Conservation (phyloP, 1,284 basidiomycete genomes). For the Stygiomarasmius scandens region DNA sequence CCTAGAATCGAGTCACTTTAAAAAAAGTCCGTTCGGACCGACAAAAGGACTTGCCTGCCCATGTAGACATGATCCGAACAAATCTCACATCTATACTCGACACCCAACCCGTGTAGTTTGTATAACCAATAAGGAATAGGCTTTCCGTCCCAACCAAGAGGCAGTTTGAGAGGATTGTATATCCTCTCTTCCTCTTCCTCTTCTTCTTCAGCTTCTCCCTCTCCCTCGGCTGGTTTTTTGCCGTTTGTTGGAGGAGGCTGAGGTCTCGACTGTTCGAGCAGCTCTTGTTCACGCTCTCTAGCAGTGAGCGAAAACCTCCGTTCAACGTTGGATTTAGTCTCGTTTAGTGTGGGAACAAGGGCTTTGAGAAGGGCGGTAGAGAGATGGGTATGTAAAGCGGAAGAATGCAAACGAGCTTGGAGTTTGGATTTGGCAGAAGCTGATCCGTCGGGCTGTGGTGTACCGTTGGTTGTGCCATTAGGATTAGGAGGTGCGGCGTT, state of each 20-base stretch:
- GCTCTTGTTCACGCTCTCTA: slow-evolving; percentile 92
- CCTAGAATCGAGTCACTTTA: slow-evolving; percentile 39
- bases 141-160: slow-evolving; percentile 97
- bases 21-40: no score
- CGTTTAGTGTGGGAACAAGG: slow-evolving; percentile 73
- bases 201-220: slow-evolving; percentile 67
- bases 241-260: slow-evolving; percentile 48
- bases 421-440: slow-evolving; percentile 25
- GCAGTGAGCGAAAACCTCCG: slow-evolving; percentile 95
- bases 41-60: slow-evolving; percentile 67
- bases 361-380: slow-evolving; percentile 66
- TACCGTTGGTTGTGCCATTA: slow-evolving; percentile 55
- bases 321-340: slow-evolving; percentile 96
- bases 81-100: slow-evolving; percentile 97
- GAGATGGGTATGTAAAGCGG: slow-evolving; percentile 77
- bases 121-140: slow-evolving; percentile 99
- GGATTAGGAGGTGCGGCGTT: slow-evolving; percentile 58
- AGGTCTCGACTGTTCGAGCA: slow-evolving; percentile 80
- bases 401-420: slow-evolving; percentile 63
- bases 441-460: slow-evolving; percentile 23
- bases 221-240: slow-evolving; percentile 28
- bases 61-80: slow-evolving; percentile 96
- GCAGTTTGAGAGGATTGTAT: slow-evolving; percentile 97
- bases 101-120: slow-evolving; percentile 96
- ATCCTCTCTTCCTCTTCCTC: slow-evolving; percentile 94